Percentiles rank a stretch among this genome's conserved stretches.
Conservation (phyloP, 2,329 filamentous ascomycete species). For the Colletotrichum acutatum region DNA sequence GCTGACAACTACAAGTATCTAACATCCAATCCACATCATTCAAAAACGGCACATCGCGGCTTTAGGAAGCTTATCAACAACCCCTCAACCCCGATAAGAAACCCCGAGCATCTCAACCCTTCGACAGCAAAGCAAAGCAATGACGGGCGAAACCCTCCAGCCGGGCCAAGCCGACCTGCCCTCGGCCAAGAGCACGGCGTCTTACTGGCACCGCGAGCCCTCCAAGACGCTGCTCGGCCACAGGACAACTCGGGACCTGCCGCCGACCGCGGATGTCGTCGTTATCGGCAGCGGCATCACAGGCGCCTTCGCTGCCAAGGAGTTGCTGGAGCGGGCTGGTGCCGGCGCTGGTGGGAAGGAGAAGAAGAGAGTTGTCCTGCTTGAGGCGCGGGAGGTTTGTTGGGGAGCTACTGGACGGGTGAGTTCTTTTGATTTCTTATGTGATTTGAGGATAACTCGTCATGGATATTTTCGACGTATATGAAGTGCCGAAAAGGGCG, state of each 20-base stretch:
- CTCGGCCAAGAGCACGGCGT: slow-evolving; percentile 67
- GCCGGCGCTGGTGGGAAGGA: slow-evolving; percentile 43
- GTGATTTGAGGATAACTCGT: slow-evolving; percentile 13
- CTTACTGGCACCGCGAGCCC: slow-evolving; percentile 80
- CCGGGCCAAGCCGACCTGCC: slow-evolving; percentile 66
- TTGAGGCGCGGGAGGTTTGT: slow-evolving; percentile 83
- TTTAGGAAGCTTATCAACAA: neutral
- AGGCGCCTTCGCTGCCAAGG: slow-evolving; percentile 76
- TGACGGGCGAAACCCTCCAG: slow-evolving; percentile 45
- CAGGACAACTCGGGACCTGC: slow-evolving; percentile 72
- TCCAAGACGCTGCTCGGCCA: slow-evolving; percentile 74
- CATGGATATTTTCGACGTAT: too few relatives aligned
- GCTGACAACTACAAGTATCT: neutral
- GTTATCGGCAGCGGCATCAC: slow-evolving; percentile 82
- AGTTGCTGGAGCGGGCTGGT: slow-evolving; percentile 60
- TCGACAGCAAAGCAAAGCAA: slow-evolving; percentile 33
- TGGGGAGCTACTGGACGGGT: slow-evolving; percentile 87
- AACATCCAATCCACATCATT: neutral
- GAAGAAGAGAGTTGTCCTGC: slow-evolving; percentile 70
- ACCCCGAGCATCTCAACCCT: neutral
- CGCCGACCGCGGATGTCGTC: slow-evolving; percentile 72
- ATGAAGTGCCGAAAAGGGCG: too few relatives aligned
- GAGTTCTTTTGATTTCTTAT: slow-evolving; percentile 46
- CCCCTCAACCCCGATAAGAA: neutral
- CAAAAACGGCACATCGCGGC: neutral